Conservation (phyloP, 441 rosid species). For the Pelargonium cotyledonis region DNA sequence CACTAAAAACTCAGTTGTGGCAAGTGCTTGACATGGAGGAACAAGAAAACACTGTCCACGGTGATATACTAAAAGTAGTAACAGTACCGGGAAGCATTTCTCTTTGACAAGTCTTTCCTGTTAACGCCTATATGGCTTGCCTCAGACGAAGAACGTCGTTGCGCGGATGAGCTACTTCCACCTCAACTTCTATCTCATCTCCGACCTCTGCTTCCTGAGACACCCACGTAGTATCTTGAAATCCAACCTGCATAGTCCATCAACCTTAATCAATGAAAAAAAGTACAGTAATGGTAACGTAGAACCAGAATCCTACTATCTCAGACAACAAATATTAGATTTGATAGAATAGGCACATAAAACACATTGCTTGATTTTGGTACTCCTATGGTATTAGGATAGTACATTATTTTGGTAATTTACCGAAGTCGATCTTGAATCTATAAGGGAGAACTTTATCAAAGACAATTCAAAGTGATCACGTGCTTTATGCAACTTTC, state of each 20-base stretch:
- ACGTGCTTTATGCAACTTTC: not conserved
- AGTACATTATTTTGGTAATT: not conserved
- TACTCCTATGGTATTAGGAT: too few relatives aligned
- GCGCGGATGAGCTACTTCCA: constrained; percentile 84
- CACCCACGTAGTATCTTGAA: constrained; percentile 78
- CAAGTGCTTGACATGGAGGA: too few relatives aligned
- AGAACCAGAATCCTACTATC: not conserved
- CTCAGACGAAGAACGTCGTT: constrained; percentile 58
- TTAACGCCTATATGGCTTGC: constrained; percentile 34
- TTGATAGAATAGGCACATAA: not conserved
- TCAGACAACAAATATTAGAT: not conserved
- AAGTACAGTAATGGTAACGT: not conserved
- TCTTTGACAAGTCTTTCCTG: not conserved
- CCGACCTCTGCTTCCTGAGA: constrained; percentile 67
- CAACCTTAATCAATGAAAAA: constrained; percentile 8
- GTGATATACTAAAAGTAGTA: too few relatives aligned
- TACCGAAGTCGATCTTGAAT: not conserved
- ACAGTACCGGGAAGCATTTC: not conserved
- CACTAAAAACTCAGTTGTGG: too few relatives aligned
- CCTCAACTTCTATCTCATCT: constrained; percentile 69
- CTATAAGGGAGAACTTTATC: not conserved
- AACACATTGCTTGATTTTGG: not conserved
- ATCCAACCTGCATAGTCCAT: constrained; percentile 55
- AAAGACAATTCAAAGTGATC: not conserved
- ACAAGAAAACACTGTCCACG: too few relatives aligned